Base-by-base conservation (phyloP, 2,329 filamentous ascomycete genomes). In the Hymenoscyphus albidus region DNA sequence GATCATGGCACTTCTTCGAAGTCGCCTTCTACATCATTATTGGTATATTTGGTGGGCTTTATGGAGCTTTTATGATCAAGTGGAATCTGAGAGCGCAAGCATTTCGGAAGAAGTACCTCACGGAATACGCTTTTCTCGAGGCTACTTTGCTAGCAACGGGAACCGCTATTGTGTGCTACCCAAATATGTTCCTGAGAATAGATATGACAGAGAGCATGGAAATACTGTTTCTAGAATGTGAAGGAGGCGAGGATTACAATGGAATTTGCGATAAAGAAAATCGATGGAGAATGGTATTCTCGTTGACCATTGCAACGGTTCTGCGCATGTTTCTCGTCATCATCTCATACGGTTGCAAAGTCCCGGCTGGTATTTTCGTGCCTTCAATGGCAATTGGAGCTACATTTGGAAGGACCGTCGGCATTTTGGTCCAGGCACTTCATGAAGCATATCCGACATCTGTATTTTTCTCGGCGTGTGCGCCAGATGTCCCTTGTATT, bases 141-240 rank as follows among this genome's bases (percentile, higher is more conserved):
- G 91, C 93, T 0, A 93, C 92, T 0, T 78, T 96, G 16, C 80
- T 99, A 51, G 93, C 95, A 1, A 85, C 88, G 0, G 84, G 87
- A 7, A 99, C 95, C 3, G 95, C 93, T 10, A 82, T 98, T 31
- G 83, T 99, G n/a, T 97, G 94, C 77, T 99, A 96, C 74, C 95
- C 94, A 0, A 99, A 99, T 72, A 93, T 91, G 76, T 98, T 99
- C 70, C 76, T 99, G 64, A 85, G 92, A 63, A 97, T 98, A 72
- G 96, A 99, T 78, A 98, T 99, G 95, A 97, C 95, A 0, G 94
- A 98, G 80, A 97, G 93, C 80, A 98, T 99, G 95, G 93, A 98
- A 76, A 96, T 97, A 68, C 80, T 99, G 12, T 99, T 99, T 76
- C 84, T 91, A 14, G 95, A 99, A 75, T 99, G 95, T 71, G 92